Evolutionary conservation across 2,329 filamentous ascomycete genomes (phyloP), one percentile per base, ranked within the genome.

Genomic region (Polychaeton citri): DNA sequence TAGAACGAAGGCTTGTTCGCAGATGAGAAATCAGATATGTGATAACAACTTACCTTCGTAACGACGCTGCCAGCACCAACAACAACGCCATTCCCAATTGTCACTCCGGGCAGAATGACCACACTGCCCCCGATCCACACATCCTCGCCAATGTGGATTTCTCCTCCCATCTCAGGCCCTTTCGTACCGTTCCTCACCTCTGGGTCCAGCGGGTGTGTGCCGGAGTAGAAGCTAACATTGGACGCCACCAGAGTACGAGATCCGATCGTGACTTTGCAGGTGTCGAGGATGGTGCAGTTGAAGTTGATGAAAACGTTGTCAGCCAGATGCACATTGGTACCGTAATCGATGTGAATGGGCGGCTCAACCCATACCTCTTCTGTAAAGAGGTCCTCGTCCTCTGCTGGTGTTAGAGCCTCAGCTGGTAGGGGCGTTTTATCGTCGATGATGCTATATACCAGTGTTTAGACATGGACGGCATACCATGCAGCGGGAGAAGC

Each of bases 61-160:
- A 93, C 84, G 3, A 92, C 81, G 53, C 79, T 84, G 1, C 80
- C 83, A 2, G 86, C 85, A 1, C 83, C 86, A 41, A 93, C 69
- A 0, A 78, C 81, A 4, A 65, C 68, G 0, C 85, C 84, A 37
- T 70, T 67, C 0, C 86, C 85, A 44, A 93, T 79, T 1, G 71
- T 87, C 17, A 93, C 76, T 0, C 85, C 85, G 0, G 82, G 76
- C 30, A 87, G 62, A 13, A 93, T 72, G 16, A 67, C 73, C 4
- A 75, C 76, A 50, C 77, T 79, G 0, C 81, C 81, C 1, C 78
- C 81, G 19, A 88, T 59, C 82, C 82, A 85, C 59, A 81, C 82
- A 61, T 93, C 85, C 44, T 85, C 78, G 0, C 79, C 83, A 36
- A 93, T 75, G 10, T 65, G 69, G 42, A 94, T 82, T 7, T 80